phyloP scores from a whole-genome alignment of 352 stramenopile species.

The Phytopythium chamaehyphon region DNA sequence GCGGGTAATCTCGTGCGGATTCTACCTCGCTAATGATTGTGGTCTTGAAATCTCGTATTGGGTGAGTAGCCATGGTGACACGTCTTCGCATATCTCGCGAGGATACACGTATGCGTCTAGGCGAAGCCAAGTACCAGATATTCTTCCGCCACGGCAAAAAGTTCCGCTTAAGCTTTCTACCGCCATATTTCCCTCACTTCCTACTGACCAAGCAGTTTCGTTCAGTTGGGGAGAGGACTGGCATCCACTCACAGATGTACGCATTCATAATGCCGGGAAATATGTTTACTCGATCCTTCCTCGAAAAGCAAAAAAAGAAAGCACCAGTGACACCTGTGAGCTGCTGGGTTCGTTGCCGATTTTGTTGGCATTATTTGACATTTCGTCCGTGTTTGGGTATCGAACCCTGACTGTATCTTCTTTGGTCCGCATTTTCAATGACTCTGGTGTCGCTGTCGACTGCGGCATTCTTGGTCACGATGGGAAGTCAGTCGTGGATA shows the following conservation, averaged over 20 bases:
- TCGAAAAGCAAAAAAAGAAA: slow-evolving; percentile 13
- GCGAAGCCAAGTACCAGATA: slow-evolving; percentile 35
- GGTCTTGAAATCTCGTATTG: slow-evolving; percentile 44
- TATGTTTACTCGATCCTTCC: slow-evolving; percentile 71
- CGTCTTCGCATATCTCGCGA: slow-evolving; percentile 15
- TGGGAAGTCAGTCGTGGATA: slow-evolving; percentile 48
- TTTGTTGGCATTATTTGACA: slow-evolving; percentile 69
- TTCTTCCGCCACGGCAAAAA: slow-evolving; percentile 46
- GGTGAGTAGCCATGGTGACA: slow-evolving; percentile 11
- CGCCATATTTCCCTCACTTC: slow-evolving; percentile 58
- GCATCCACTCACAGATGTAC: slow-evolving; percentile 72
- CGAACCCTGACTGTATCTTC: slow-evolving; percentile 80
- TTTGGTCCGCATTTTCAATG: slow-evolving; percentile 73
- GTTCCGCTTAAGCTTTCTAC: slow-evolving; percentile 69
- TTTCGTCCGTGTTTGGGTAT: slow-evolving; percentile 62
- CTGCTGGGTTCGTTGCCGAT: slow-evolving; percentile 11
- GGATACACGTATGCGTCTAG: slow-evolving; percentile 58
- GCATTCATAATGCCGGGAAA: slow-evolving; percentile 71
- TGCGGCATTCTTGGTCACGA: slow-evolving; percentile 56
- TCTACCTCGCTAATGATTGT: slow-evolving; percentile 76
- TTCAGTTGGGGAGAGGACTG: slow-evolving; percentile 73
- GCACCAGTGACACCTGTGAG: slow-evolving; percentile 5
- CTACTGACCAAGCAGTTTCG: slow-evolving; percentile 68
- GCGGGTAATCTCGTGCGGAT: slow-evolving; percentile 75
- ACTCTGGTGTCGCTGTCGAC: slow-evolving; percentile 50